Evolutionary conservation across 495 filamentous ascomycete species (phyloP).

Genomic region (Pyrenula aspistea): DNA sequence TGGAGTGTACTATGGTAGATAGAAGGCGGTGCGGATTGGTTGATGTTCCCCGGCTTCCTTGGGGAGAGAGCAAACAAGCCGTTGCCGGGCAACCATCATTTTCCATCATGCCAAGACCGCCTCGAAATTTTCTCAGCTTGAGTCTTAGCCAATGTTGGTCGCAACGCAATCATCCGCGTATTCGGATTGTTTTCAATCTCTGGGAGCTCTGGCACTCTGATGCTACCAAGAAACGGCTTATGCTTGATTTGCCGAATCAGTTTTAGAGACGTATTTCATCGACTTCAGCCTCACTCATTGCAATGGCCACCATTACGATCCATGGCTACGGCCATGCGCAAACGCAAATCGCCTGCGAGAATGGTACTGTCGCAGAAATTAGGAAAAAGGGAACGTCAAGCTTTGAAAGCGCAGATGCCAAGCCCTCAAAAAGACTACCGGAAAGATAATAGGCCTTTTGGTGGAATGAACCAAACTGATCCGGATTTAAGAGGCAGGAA

Average conservation of each 20-base stretch:
- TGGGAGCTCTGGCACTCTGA: background rate
- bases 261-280: slow-evolving; percentile 5
- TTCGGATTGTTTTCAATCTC: background rate
- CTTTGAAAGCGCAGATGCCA: background rate
- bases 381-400: slow-evolving; percentile 18
- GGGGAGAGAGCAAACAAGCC: background rate
- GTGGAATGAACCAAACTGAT: slow-evolving; percentile 64
- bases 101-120: background rate
- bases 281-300: slow-evolving; percentile 4
- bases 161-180: background rate
- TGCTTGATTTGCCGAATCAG: slow-evolving; percentile 6
- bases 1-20: no score
- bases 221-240: background rate
- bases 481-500: slow-evolving; percentile 38
- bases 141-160: background rate
- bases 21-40: background rate
- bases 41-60: background rate
- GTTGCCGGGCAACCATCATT: background rate
- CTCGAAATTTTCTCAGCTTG: background rate
- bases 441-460: slow-evolving; percentile 38
- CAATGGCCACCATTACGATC: slow-evolving; percentile 25
- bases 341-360: slow-evolving; percentile 45
- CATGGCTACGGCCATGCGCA: slow-evolving; percentile 24
- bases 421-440: slow-evolving; percentile 18
- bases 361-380: slow-evolving; percentile 73